Conservation (phyloP, 768 basidiomycete genomes). For the Pisolithus orientalis region DNA sequence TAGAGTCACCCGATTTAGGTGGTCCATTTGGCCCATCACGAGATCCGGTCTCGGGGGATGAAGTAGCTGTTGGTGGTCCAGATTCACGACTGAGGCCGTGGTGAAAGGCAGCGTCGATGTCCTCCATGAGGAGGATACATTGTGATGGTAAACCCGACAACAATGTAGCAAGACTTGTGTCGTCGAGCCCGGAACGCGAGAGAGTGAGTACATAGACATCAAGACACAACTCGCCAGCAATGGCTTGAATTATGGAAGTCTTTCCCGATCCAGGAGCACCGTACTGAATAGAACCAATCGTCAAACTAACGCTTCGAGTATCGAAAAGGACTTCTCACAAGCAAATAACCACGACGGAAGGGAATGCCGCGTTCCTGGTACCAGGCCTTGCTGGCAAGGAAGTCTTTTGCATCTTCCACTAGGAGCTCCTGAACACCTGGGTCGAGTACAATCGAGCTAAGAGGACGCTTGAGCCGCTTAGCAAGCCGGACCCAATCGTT, state of each 20-base stretch:
- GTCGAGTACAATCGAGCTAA: constrained; percentile 65
- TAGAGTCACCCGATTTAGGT: neutral
- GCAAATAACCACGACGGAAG: constrained; percentile 74
- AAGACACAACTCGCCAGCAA: constrained; percentile 73
- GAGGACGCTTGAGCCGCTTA: constrained; percentile 56
- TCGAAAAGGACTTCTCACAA: constrained; percentile 26
- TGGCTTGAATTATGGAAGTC: constrained; percentile 67
- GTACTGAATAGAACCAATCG: constrained; percentile 22
- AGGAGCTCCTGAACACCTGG: constrained; percentile 61
- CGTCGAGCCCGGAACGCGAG: constrained; percentile 57
- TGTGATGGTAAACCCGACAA: constrained; percentile 59
- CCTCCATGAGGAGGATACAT: constrained; percentile 78
- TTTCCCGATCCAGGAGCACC: constrained; percentile 77
- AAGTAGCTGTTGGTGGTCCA: neutral
- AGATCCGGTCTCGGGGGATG: constrained; percentile 10
- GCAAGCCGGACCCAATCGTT: constrained; percentile 50
- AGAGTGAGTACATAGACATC: constrained; percentile 71
- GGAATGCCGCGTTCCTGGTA: constrained; percentile 74
- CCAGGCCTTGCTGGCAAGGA: constrained; percentile 64
- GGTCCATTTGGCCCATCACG: neutral
- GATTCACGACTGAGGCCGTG: constrained; percentile 33
- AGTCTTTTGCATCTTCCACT: constrained; percentile 64
- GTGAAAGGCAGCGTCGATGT: constrained; percentile 74
- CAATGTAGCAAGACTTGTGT: constrained; percentile 49
- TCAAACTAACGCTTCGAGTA: too few relatives aligned